phyloP scores from a whole-genome alignment of 1,139 yeast genomes.

The Magnusiomyces paraingens region DNA sequence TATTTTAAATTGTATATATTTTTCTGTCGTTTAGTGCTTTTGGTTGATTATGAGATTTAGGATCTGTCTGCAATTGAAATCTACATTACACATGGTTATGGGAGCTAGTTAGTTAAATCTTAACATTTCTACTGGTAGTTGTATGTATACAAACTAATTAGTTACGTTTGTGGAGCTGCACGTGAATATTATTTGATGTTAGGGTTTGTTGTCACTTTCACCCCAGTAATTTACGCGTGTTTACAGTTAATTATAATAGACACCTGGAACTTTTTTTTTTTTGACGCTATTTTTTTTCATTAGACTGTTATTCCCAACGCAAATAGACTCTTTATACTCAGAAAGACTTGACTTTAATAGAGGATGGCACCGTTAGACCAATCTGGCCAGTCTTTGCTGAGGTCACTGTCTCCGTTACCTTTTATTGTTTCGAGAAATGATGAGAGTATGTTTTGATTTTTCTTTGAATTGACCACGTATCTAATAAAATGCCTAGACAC shows the following conservation, averaged over 20 bases:
- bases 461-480: not conserved
- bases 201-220: not conserved
- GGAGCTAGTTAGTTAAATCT: no score
- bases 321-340: no score
- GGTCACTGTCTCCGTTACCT: constrained; percentile 6
- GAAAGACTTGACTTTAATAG: not conserved
- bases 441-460: not conserved
- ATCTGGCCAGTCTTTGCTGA: constrained; percentile 1
- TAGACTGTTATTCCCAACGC: not conserved
- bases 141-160: no score
- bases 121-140: no score
- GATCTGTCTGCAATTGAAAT: no score
- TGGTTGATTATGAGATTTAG: no score
- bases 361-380: constrained; percentile 1
- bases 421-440: not conserved
- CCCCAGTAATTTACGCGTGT: no score
- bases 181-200: not conserved
- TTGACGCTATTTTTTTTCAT: not conserved
- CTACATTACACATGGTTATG: no score
- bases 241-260: no score
- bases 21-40: no score
- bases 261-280: not conserved
- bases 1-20: no score
- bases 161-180: no score
- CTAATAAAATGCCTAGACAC: constrained; percentile 4